These are phyloP conservation scores for Phytophthora colocasiae DNA, from an alignment of 352 stramenopile species.

Conservation along the genomic window DNA sequence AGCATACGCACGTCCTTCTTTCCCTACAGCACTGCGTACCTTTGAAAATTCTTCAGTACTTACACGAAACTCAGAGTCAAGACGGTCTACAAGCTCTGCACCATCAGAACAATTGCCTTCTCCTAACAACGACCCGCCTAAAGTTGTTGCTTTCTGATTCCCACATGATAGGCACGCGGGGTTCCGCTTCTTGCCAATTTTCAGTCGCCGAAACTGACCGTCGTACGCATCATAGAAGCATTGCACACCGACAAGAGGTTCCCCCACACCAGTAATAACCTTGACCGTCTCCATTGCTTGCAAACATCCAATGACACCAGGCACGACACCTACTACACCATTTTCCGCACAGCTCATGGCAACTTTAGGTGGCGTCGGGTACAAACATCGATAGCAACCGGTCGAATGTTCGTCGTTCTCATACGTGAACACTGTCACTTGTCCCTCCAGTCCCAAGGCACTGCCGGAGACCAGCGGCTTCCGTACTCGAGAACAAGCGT, in stretches of 20 bases:
- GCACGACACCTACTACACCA: constrained; percentile 96
- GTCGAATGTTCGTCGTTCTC: constrained; percentile 34
- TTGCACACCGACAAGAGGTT: constrained; percentile 66
- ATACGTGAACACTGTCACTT: constrained; percentile 97
- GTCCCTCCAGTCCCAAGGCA: constrained; percentile 96
- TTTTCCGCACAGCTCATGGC: constrained; percentile 94
- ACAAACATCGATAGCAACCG: constrained; percentile 97
- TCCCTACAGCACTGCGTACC: constrained; percentile 25
- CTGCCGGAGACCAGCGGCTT: constrained; percentile 95
- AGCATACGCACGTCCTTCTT: constrained; percentile 34
- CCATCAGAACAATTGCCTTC: constrained; percentile 24
- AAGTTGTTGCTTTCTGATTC: neutral
- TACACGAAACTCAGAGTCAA: constrained; percentile 44
- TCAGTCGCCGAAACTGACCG: constrained; percentile 69
- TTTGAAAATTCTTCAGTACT: constrained; percentile 46
- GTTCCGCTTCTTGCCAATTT: constrained; percentile 51
- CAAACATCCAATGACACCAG: constrained; percentile 94
- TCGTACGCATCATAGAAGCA: constrained; percentile 86
- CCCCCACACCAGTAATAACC: constrained; percentile 77
- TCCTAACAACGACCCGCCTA: constrained; percentile 19
- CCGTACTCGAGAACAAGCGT: constrained; percentile 87
- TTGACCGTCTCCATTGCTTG: constrained; percentile 96
- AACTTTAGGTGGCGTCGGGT: constrained; percentile 85
- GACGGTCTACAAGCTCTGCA: constrained; percentile 6
- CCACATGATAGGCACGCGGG: constrained; percentile 52